phyloP scores from a whole-genome alignment of 192 early-diverging fungal species.

The Backusella sp. region DNA sequence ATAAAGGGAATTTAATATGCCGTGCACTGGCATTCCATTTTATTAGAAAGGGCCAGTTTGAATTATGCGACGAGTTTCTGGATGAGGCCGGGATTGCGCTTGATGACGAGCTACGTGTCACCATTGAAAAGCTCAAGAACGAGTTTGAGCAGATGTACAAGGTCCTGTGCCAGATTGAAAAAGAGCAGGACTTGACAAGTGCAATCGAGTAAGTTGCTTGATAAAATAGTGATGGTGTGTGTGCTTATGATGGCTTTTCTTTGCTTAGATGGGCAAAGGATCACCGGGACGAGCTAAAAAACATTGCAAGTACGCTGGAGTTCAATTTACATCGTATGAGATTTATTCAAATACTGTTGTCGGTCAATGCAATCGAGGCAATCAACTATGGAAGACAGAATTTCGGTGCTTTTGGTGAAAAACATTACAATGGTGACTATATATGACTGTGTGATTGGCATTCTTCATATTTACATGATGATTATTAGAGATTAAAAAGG shows the following conservation, averaged over 20 bases:
- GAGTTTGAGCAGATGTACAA: slow-evolving; percentile 85
- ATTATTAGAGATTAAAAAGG: slow-evolving; percentile 45
- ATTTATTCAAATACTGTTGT: slow-evolving; percentile 74
- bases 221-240: background rate
- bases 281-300: slow-evolving; percentile 56
- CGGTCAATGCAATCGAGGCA: slow-evolving; percentile 50
- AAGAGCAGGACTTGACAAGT: slow-evolving; percentile 49
- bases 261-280: slow-evolving; percentile 68
- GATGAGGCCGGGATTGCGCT: slow-evolving; percentile 27
- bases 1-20: slow-evolving; percentile 61
- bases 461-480: no score
- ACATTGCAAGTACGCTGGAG: slow-evolving; percentile 67
- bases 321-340: slow-evolving; percentile 82
- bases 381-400: slow-evolving; percentile 71
- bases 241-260: background rate
- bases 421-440: slow-evolving; percentile 60
- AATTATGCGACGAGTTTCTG: slow-evolving; percentile 67
- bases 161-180: slow-evolving; percentile 63
- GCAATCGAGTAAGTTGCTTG: slow-evolving; percentile 56
- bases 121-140: slow-evolving; percentile 43
- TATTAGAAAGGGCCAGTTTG: slow-evolving; percentile 86
- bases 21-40: slow-evolving; percentile 73
- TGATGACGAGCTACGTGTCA: slow-evolving; percentile 43
- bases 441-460: background rate
- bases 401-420: slow-evolving; percentile 63